Conservation (phyloP, 148 eudicot species). For the Pharnaceum exiguum region DNA sequence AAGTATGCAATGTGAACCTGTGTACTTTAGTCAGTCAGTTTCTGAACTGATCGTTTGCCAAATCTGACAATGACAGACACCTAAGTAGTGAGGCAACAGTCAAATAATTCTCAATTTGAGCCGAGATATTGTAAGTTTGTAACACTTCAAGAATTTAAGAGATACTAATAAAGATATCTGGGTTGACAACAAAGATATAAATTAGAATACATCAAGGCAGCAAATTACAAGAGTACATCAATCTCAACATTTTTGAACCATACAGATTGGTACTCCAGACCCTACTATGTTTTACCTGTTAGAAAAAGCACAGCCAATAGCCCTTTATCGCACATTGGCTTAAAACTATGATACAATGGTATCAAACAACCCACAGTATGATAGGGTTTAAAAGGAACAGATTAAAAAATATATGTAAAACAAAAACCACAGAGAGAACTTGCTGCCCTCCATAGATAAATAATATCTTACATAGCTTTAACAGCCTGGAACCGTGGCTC, state of each 20-base stretch:
- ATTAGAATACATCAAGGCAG: conserved; percentile 1
- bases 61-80: neutral
- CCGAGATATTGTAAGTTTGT: too few relatives aligned
- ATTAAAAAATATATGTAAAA: neutral
- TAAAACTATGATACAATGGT: conserved; percentile 1
- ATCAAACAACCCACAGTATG: conserved; percentile 12
- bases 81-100: neutral
- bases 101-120: too few relatives aligned
- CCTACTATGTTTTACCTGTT: conserved; percentile 6
- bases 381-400: conserved; percentile 7
- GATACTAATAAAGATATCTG: too few relatives aligned
- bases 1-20: too few relatives aligned
- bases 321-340: neutral
- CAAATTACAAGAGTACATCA: conserved; percentile 11
- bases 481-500: conserved; percentile 86
- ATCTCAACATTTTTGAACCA: neutral
- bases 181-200: conserved; percentile 8
- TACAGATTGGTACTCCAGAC: conserved; percentile 12
- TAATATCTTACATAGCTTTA: conserved; percentile 34
- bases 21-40: too few relatives aligned
- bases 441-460: conserved; percentile 7
- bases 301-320: conserved; percentile 5
- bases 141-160: too few relatives aligned
- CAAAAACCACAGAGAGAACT: neutral
- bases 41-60: too few relatives aligned